Evolutionary conservation across 2,329 filamentous ascomycete species (phyloP), one percentile per base, ranked within the genome.

Genomic region (Botrytis squamosa): DNA sequence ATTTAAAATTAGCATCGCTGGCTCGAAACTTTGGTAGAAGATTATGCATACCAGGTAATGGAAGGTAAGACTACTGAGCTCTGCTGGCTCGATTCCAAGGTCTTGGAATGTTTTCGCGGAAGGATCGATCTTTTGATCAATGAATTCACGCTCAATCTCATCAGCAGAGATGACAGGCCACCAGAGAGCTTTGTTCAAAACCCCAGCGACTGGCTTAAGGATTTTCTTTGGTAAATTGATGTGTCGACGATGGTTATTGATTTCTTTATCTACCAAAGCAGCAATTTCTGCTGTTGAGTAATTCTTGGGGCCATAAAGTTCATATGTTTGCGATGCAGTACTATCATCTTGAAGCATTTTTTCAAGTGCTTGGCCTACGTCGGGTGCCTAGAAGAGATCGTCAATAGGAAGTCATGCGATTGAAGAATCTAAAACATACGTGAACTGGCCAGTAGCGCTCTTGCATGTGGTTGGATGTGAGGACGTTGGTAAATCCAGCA

Each of bases 71-170:
- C 93, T 91, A 83, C 89, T 91, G 80, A 98, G 89, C 76, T 98
- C 95, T 65, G 90, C 92, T 44, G 95, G 93, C 84, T 94, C 92
- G 77, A 99, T 97, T 75, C 90, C 93, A 65, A 99, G 88, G 81
- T 98, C 95, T 84, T 93, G 93, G 85, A 98, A 97, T 2, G 96
- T 98, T 89, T 98, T 98, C 77, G 96, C 96, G 49, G 87, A 90
- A 74, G 90, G 90, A 83, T 99, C 96, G 81, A 99, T 97, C 78
- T 89, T 86, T 84, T 99, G 96, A 84, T 99, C 93, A 79, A 97
- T 89, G 84, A 95, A 97, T 83, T 99, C 95, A 76, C 92, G 88
- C 86, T 98, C 94, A 20, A 99, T 88, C 83, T 97, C 90, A 80
- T 98, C 95, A 57, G 90, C 89, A 49, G 93, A 95, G 75, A 92